Evolutionary conservation across 441 rosid species (phyloP).

Genomic region (Gossypium gossypioides): DNA sequence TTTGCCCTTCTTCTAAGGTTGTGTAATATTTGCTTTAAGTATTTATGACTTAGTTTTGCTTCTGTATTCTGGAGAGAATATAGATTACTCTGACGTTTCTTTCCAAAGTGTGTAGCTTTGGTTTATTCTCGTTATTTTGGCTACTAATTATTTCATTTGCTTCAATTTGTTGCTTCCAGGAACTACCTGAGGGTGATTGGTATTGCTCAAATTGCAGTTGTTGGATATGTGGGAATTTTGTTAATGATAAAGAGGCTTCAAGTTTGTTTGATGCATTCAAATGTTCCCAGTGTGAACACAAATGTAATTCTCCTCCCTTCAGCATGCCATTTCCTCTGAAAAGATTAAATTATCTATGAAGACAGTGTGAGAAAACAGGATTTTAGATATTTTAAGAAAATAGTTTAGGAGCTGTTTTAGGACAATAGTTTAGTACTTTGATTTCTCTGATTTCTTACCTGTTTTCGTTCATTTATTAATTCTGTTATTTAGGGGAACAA

Average conservation of each 20-base stretch:
- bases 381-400: neutral
- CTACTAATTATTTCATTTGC: neutral
- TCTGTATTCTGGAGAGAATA: neutral
- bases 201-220: conserved; percentile 89
- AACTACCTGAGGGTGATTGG: conserved; percentile 87
- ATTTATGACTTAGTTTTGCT: neutral
- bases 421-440: neutral
- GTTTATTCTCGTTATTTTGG: neutral
- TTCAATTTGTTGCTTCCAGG: conserved; percentile 35
- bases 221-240: conserved; percentile 65
- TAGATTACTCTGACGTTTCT: neutral
- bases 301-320: conserved; percentile 45
- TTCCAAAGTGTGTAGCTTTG: neutral
- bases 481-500: neutral
- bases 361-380: neutral
- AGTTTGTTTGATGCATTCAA: conserved; percentile 38
- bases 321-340: neutral
- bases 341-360: conserved; percentile 3
- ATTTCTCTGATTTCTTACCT: neutral
- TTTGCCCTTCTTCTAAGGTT: neutral
- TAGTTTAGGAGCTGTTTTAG: neutral
- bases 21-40: neutral
- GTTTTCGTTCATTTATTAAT: neutral
- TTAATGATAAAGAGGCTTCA: conserved; percentile 38
- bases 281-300: conserved; percentile 85